Evolutionary conservation across 257 asterid genomes (phyloP).

Genomic region (Solanum tacnaense): DNA sequence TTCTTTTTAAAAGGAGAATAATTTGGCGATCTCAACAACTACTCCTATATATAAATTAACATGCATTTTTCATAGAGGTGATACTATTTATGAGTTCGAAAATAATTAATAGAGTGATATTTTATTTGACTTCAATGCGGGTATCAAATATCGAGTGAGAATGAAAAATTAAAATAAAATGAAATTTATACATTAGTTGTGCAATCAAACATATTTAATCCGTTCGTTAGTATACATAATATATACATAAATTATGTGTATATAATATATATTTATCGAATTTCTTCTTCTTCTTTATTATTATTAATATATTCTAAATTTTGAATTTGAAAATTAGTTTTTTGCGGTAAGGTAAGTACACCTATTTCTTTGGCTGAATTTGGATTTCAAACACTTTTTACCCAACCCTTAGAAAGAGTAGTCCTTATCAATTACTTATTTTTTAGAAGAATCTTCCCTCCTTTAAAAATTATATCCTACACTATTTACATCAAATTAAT

Average conservation of each 20-base stretch:
- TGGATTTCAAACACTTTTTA: background rate
- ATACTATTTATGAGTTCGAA: background rate
- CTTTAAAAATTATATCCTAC: background rate
- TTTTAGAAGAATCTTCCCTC: background rate
- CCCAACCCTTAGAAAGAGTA: background rate
- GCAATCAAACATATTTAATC: background rate
- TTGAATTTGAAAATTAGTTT: background rate
- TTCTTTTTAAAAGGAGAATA: background rate
- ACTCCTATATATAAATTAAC: background rate
- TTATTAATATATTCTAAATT: background rate
- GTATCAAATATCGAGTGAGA: too few species aligned
- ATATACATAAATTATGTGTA: too few species aligned
- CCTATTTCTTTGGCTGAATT: background rate
- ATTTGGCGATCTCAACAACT: background rate
- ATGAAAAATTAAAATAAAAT: too few species aligned
- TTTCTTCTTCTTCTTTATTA: background rate
- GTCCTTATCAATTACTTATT: background rate
- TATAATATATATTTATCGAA: too few species aligned
- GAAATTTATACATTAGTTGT: background rate
- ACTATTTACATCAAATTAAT: background rate
- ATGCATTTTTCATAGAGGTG: background rate
- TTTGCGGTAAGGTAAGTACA: background rate
- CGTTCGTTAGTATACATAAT: too few species aligned
- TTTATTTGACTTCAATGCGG: too few species aligned
- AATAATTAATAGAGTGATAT: too few species aligned